phyloP scores from a whole-genome alignment of 805 yeast species.

The Yarrowia hollandica region DNA sequence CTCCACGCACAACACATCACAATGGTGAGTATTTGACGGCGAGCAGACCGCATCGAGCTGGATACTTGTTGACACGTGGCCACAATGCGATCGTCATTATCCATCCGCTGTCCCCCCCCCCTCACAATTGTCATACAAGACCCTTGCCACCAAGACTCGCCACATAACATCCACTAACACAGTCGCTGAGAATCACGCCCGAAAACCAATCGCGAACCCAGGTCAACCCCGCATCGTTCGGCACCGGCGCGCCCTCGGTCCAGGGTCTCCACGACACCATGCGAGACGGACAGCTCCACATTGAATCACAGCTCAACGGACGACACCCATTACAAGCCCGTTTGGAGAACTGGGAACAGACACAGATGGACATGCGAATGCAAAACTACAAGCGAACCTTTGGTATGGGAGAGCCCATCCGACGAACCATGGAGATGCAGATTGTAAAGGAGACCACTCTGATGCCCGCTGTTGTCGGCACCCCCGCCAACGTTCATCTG shows the following conservation, averaged over 20 bases:
- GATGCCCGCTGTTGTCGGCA: constrained; percentile 64
- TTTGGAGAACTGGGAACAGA: constrained; percentile 74
- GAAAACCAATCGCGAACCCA: constrained; percentile 8
- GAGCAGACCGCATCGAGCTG: neutral
- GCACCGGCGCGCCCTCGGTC: constrained; percentile 52
- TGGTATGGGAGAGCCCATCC: constrained; percentile 93
- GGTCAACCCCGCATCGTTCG: constrained; percentile 23
- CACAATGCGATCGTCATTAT: no score
- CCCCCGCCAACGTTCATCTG: constrained; percentile 58
- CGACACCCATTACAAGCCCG: constrained; percentile 81
- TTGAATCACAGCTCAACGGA: constrained; percentile 47
- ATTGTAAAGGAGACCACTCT: constrained; percentile 70
- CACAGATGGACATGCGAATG: constrained; percentile 66
- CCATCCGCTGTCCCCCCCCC: no score
- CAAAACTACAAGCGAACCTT: constrained; percentile 79
- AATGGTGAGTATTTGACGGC: constrained; percentile 5
- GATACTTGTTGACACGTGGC: no score
- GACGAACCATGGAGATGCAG: constrained; percentile 82
- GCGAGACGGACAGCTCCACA: constrained; percentile 58
- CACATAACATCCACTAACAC: neutral
- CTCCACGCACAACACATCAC: neutral
- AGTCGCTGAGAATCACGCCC: constrained; percentile 26
- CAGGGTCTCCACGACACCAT: constrained; percentile 60
- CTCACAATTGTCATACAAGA: no score
- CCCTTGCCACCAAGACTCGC: neutral